Evolutionary conservation across 306 rosid species (phyloP).

Genomic region (Quercus ilex): DNA sequence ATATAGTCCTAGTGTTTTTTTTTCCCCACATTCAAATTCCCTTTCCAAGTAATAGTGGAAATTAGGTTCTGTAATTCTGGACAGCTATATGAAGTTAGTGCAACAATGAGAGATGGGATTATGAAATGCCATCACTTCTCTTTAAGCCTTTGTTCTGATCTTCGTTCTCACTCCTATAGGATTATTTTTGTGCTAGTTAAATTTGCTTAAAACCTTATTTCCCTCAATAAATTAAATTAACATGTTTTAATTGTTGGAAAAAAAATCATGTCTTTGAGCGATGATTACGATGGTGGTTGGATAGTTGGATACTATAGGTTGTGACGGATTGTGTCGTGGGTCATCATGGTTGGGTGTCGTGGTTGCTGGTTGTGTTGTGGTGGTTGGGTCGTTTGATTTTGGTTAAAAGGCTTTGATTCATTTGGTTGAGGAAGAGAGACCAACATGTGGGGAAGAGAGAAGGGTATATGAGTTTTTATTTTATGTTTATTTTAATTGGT

Average conservation of each 20-base stretch:
- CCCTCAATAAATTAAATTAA: background rate
- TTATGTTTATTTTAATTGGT: too few relatives aligned
- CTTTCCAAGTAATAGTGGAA: constrained; percentile 8
- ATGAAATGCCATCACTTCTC: constrained; percentile 28
- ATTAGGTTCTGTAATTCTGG: constrained; percentile 16
- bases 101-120: constrained; percentile 96
- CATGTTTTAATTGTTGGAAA: background rate
- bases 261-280: background rate
- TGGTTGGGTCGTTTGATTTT: too few relatives aligned
- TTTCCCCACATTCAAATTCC: background rate
- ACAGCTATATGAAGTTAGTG: constrained; percentile 67
- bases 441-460: too few relatives aligned
- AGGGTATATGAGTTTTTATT: too few relatives aligned
- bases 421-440: too few relatives aligned
- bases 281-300: too few relatives aligned
- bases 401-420: too few relatives aligned
- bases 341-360: too few relatives aligned
- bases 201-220: background rate
- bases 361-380: too few relatives aligned
- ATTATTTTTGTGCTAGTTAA: background rate
- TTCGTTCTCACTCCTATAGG: background rate
- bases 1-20: background rate
- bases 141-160: constrained; percentile 64
- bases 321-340: too few relatives aligned
- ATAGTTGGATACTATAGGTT: too few relatives aligned